phyloP scores from a whole-genome alignment of 2,329 filamentous ascomycete genomes.

The Alternaria tenuissima region DNA sequence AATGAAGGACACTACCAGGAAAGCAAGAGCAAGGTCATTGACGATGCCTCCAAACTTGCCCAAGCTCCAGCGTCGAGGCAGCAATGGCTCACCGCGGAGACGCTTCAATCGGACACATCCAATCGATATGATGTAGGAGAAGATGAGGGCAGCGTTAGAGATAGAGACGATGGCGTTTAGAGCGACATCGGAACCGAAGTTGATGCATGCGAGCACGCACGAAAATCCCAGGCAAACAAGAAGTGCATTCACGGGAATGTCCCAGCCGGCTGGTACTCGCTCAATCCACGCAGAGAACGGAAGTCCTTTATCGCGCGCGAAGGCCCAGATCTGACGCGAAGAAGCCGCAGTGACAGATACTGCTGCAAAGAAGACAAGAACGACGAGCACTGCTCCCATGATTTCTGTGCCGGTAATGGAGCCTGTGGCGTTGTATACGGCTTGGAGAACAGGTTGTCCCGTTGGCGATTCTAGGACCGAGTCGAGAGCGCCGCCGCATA shows the following conservation, averaged over 20 bases:
- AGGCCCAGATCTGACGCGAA: conserved; percentile 39
- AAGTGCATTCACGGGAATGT: conserved; percentile 39
- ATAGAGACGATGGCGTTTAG: conserved; percentile 53
- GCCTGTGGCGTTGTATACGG: conserved; percentile 36
- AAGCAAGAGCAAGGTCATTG: conserved; percentile 48
- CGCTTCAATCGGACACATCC: conserved; percentile 42
- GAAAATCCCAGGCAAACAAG: conserved; percentile 44
- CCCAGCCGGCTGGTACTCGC: conserved; percentile 37
- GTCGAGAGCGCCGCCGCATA: conserved; percentile 47
- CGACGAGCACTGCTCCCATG: conserved; percentile 38
- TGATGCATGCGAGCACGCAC: conserved; percentile 53
- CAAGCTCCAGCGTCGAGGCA: conserved; percentile 47
- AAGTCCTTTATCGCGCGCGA: conserved; percentile 30
- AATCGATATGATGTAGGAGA: conserved; percentile 45
- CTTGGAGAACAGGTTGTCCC: conserved; percentile 32
- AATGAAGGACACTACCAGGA: conserved; percentile 47
- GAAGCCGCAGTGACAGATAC: conserved; percentile 38
- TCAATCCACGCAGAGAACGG: conserved; percentile 37
- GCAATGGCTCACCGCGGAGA: conserved; percentile 29
- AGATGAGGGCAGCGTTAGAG: conserved; percentile 38
- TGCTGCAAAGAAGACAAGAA: conserved; percentile 46
- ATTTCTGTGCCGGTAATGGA: conserved; percentile 30
- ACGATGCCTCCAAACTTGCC: conserved; percentile 49
- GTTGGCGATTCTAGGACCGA: conserved; percentile 24
- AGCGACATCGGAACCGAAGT: conserved; percentile 52